Percentiles rank a stretch among this genome's conserved stretches.
phyloP scores from a whole-genome alignment of 352 stramenopile genomes.

The Phytophthora kernoviae region DNA sequence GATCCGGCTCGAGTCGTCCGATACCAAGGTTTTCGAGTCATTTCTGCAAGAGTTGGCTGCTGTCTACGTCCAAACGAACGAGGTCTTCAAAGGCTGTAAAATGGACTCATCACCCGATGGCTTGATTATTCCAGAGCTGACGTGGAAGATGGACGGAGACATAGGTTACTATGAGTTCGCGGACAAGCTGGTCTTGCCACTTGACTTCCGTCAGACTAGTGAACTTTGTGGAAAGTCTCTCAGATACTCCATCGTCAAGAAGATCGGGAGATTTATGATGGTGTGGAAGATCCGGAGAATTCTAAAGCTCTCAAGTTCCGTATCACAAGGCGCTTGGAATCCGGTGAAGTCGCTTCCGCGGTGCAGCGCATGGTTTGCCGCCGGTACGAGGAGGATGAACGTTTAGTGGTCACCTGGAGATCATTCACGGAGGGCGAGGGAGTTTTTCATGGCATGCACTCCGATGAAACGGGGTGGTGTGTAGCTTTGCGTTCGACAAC shows the following conservation, averaged over 20 bases:
- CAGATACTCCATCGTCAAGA: conserved; percentile 1
- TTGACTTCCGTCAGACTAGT: conserved; percentile 2
- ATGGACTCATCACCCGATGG: no score
- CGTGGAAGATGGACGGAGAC: no score
- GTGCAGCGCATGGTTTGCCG: no score
- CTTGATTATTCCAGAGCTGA: no score
- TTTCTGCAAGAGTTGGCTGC: conserved; percentile 9
- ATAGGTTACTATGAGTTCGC: no score
- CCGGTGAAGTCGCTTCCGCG: no score
- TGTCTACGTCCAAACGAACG: conserved; percentile 4
- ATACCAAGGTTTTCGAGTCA: conserved; percentile 6
- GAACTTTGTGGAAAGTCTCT: conserved; percentile 2
- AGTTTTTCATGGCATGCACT: conserved; percentile 28
- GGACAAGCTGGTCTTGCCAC: background rate
- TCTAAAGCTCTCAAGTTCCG: no score
- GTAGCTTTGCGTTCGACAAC: background rate
- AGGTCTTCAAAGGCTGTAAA: conserved; percentile 5
- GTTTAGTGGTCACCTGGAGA: conserved; percentile 41
- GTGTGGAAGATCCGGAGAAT: background rate
- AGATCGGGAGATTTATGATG: background rate
- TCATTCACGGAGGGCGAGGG: conserved; percentile 11
- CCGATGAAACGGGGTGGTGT: conserved; percentile 46
- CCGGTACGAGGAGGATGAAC: no score
- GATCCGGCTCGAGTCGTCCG: background rate
- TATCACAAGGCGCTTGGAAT: no score